phyloP scores from a whole-genome alignment of 345 rosid species.

The Luvunga scandens region DNA sequence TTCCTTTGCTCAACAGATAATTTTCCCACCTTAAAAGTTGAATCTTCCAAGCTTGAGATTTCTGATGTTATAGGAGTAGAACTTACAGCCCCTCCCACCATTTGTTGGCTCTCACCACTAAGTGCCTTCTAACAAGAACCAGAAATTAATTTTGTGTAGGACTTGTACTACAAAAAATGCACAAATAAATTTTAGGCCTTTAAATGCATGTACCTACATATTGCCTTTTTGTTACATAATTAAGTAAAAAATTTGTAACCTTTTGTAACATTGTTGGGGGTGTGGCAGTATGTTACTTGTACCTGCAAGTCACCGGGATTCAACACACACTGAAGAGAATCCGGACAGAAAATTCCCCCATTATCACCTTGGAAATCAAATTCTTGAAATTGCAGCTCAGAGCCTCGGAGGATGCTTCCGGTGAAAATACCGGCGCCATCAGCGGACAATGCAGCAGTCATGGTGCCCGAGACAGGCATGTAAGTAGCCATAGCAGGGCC shows the following conservation, averaged over 20 bases:
- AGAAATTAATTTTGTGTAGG: not conserved
- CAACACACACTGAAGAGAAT: conserved; percentile 42
- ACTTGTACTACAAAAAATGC: not conserved
- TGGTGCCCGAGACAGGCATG: conserved; percentile 33
- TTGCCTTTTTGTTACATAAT: too few species aligned
- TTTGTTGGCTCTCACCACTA: conserved; percentile 43
- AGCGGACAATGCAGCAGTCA: conserved; percentile 41
- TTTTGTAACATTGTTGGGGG: not conserved
- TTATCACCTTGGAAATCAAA: conserved; percentile 63
- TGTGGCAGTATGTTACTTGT: not conserved
- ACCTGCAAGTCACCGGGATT: conserved; percentile 74
- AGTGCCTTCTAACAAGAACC: conserved; percentile 36
- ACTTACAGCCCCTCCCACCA: conserved; percentile 33
- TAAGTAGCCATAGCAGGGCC: conserved; percentile 39
- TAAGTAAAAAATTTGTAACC: not conserved
- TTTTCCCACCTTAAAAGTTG: conserved; percentile 68
- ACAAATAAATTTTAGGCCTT: too few species aligned
- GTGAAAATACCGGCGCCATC: conserved; percentile 44
- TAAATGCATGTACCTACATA: too few species aligned
- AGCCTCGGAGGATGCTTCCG: conserved; percentile 36
- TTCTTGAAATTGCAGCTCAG: conserved; percentile 51
- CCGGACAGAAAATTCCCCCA: conserved; percentile 56
- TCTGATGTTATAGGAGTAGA: conserved; percentile 56
- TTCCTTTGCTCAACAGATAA: conserved; percentile 83
- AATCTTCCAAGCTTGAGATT: conserved; percentile 68